Evolutionary conservation across 1,284 basidiomycete genomes (phyloP).

Genomic region (Grifola frondosa): DNA sequence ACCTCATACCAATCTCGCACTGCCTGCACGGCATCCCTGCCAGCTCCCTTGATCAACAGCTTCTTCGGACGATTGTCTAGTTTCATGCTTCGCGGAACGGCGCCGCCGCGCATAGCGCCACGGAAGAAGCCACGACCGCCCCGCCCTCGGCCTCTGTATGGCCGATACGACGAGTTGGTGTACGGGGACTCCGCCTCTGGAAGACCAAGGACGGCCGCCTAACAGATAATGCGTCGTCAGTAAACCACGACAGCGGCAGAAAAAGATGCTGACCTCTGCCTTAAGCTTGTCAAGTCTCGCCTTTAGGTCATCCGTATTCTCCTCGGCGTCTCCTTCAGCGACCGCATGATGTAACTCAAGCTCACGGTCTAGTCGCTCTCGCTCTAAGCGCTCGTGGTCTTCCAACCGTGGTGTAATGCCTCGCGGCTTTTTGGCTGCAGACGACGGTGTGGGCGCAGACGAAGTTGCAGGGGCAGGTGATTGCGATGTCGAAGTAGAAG

Average conservation of each 20-base stretch:
- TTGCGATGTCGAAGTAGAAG: conserved; percentile 32
- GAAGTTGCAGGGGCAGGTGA: conserved; percentile 27
- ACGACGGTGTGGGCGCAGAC: conserved; percentile 15
- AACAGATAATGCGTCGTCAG: conserved; percentile 10
- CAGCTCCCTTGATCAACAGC: conserved; percentile 71
- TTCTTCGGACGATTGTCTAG: conserved; percentile 90
- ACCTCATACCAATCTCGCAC: conserved; percentile 85
- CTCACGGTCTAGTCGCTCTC: conserved; percentile 73
- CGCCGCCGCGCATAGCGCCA: conserved; percentile 64
- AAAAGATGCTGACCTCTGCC: conserved; percentile 58
- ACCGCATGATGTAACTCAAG: conserved; percentile 60
- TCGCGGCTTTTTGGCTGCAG: conserved; percentile 22
- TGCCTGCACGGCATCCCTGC: conserved; percentile 53
- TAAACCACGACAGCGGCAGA: not conserved
- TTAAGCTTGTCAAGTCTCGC: conserved; percentile 81
- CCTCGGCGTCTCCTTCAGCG: conserved; percentile 34
- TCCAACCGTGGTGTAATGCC: conserved; percentile 32
- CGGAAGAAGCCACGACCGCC: conserved; percentile 56
- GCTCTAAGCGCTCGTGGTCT: conserved; percentile 53
- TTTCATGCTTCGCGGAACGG: conserved; percentile 71
- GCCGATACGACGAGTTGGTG: conserved; percentile 49
- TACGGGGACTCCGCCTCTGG: conserved; percentile 35
- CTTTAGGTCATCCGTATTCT: conserved; percentile 72
- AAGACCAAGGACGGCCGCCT: conserved; percentile 83
- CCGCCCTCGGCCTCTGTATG: conserved; percentile 69